Percentiles rank a stretch among this genome's conserved stretches.
phyloP scores from a whole-genome alignment of 2,329 filamentous ascomycete species.

The Neonectria hederae region DNA sequence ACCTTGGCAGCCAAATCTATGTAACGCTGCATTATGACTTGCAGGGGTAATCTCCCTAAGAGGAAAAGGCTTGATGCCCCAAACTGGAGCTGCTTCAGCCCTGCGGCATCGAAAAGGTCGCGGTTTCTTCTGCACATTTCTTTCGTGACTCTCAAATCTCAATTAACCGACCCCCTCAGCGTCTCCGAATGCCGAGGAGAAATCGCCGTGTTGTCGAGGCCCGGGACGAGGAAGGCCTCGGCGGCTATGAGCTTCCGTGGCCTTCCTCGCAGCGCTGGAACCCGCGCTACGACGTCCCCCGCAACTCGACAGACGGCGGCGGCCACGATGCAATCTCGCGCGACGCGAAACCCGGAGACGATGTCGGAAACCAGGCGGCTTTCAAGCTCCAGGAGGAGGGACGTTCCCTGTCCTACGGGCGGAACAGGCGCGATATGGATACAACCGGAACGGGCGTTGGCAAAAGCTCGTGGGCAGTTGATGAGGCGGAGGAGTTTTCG shows the following conservation, averaged over 20 bases:
- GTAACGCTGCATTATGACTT: background rate
- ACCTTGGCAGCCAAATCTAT: background rate
- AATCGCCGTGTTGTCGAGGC: slow-evolving; percentile 8
- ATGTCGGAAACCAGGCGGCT: background rate
- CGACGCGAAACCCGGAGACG: slow-evolving; percentile 12
- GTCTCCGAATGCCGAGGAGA: slow-evolving; percentile 23
- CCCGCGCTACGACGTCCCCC: slow-evolving; percentile 37
- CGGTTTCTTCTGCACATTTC: background rate
- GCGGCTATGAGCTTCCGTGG: slow-evolving; percentile 33
- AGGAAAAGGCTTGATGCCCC: background rate
- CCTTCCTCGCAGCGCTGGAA: slow-evolving; percentile 41
- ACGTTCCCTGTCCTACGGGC: slow-evolving; percentile 25
- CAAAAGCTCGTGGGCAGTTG: background rate
- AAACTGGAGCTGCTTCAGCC: background rate
- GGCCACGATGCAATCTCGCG: background rate
- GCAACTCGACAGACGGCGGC: slow-evolving; percentile 29
- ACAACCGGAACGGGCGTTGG: slow-evolving; percentile 3
- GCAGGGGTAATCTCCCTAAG: background rate
- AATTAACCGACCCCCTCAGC: background rate
- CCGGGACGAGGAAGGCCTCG: slow-evolving; percentile 20
- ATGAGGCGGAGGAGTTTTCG: slow-evolving; percentile 35
- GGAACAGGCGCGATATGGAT: slow-evolving; percentile 31
- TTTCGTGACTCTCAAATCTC: background rate
- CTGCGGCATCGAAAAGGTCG: background rate
- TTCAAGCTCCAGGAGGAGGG: background rate